These are phyloP conservation scores for Tetradesmus lagerheimii DNA, from an alignment of 139 green algal genomes.

Conservation along the genomic window DNA sequence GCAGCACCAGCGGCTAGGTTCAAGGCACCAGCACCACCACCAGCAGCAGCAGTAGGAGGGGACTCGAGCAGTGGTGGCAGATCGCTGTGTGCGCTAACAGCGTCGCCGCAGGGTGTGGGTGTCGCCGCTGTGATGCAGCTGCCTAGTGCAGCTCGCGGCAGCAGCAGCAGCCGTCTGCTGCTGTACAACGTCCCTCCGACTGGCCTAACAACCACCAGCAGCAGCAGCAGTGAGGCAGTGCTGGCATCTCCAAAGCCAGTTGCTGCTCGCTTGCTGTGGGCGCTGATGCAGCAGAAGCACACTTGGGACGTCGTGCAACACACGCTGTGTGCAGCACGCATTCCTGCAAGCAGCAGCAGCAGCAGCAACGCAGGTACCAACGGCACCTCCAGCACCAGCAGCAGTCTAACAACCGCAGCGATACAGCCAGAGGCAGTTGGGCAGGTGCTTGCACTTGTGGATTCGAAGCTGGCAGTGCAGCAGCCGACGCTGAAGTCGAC, in stretches of 20 bases:
- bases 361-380: neutral
- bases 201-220: neutral
- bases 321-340: neutral
- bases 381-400: neutral
- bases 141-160: neutral
- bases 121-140: neutral
- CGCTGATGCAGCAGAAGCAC: constrained; percentile 37
- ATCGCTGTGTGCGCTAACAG: neutral
- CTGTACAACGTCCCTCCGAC: constrained; percentile 37
- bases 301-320: constrained; percentile 40
- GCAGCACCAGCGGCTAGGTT: neutral
- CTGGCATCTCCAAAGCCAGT: neutral
- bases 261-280: constrained; percentile 7
- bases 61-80: neutral
- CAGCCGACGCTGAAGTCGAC: neutral
- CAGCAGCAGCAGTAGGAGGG: neutral
- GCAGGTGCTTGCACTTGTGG: neutral
- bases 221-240: neutral
- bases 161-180: constrained; percentile 25
- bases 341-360: neutral
- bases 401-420: neutral
- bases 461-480: constrained; percentile 24
- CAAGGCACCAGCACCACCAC: neutral
- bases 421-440: neutral
- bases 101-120: constrained; percentile 27